phyloP scores from a whole-genome alignment of 2,329 filamentous ascomycete species.

The Calonectria hawksworthii region DNA sequence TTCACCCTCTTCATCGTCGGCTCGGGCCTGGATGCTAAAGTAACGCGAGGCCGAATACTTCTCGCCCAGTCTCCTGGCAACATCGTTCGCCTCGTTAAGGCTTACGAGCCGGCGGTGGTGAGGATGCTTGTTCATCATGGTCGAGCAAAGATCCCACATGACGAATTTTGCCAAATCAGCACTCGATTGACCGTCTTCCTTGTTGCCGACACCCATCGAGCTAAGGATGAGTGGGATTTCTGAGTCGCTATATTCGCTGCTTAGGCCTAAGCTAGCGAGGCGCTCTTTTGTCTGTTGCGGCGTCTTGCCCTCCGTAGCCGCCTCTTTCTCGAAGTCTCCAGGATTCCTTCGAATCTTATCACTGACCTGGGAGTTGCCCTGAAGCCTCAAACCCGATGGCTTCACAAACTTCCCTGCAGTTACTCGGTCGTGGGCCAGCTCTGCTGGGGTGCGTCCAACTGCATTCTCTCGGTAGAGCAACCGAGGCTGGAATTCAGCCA shows the following conservation, averaged over 20 bases:
- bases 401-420: constrained; percentile 55
- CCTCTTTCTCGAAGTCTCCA: constrained; percentile 31
- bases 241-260: constrained; percentile 44
- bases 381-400: constrained; percentile 29
- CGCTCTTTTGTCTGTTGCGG: constrained; percentile 35
- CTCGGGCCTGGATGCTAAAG: constrained; percentile 51
- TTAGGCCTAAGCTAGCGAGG: constrained; percentile 45
- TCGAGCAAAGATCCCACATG: constrained; percentile 53
- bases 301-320: constrained; percentile 27
- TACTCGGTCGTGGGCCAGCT: constrained; percentile 72
- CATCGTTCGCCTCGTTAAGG: constrained; percentile 70
- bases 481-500: constrained; percentile 69
- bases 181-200: constrained; percentile 21
- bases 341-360: constrained; percentile 21
- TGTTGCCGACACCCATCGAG: constrained; percentile 44
- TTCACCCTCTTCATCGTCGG: constrained; percentile 43
- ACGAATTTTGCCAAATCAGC: constrained; percentile 36
- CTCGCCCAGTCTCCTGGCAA: constrained; percentile 69
- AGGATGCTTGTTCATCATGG: constrained; percentile 48
- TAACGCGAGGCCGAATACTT: constrained; percentile 56
- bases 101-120: constrained; percentile 65
- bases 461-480: constrained; percentile 81
- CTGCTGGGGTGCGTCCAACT: constrained; percentile 79
- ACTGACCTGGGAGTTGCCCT: constrained; percentile 1
- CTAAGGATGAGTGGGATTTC: constrained; percentile 44